Percentiles rank a stretch among this genome's conserved stretches.
Conservation (phyloP, 345 rosid genomes). For the Carallia brachiata region DNA sequence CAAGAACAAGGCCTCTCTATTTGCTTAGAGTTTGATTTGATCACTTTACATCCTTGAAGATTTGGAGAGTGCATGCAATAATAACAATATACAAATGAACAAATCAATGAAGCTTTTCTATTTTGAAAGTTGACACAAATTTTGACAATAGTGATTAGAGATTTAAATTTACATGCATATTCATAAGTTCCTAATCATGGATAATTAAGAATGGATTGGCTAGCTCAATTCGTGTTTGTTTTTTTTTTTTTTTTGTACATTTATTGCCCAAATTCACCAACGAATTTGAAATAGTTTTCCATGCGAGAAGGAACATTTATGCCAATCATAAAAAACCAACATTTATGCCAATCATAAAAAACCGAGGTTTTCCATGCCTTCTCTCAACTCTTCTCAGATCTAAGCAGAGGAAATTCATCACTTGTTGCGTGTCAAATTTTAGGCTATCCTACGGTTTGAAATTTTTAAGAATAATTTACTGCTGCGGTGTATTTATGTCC, state of each 20-base stretch:
- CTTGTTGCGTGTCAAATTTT: no score
- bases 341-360: no score
- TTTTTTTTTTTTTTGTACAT: background rate
- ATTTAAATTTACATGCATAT: background rate
- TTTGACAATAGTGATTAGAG: background rate
- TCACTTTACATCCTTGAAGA: conserved; percentile 16
- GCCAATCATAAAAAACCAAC: no score
- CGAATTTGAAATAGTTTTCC: no score
- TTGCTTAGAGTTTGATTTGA: conserved; percentile 30
- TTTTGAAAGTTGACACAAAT: conserved; percentile 3
- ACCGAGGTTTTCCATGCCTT: no score
- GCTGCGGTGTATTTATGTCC: background rate
- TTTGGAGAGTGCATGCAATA: conserved; percentile 31
- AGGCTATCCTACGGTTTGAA: background rate
- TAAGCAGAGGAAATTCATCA: no score
- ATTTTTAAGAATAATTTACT: background rate
- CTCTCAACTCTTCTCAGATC: no score
- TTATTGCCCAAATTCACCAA: background rate
- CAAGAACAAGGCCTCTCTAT: conserved; percentile 17
- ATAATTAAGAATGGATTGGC: conserved; percentile 5
- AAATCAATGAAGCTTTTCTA: conserved; percentile 2
- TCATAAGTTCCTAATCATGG: conserved; percentile 7
- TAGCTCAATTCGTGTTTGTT: background rate
- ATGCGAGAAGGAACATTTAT: no score
- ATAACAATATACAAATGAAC: conserved; percentile 14